Evolutionary conservation across 257 asterid genomes (phyloP).

Genomic region (Orobanche coerulescens): DNA sequence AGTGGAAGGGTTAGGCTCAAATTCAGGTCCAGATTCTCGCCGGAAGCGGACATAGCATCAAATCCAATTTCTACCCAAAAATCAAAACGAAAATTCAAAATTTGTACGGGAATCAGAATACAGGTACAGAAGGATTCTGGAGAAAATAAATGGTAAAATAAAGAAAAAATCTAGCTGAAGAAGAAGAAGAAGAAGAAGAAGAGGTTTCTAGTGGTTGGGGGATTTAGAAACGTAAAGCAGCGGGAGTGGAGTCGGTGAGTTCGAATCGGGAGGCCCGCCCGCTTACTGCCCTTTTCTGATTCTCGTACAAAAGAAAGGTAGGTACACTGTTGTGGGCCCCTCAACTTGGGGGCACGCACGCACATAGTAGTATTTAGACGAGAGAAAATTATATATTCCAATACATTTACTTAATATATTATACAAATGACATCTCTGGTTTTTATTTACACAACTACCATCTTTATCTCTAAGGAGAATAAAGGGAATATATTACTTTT

Average conservation of each 20-base stretch:
- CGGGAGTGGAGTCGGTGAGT: constrained; percentile 40
- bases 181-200: neutral
- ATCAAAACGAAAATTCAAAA: neutral
- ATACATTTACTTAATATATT: too few relatives aligned
- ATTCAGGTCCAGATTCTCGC: constrained; percentile 42
- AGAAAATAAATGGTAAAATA: neutral
- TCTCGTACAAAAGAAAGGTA: neutral
- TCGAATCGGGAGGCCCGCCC: constrained; percentile 32
- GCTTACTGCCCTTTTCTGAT: constrained; percentile 9
- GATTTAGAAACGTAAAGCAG: constrained; percentile 23
- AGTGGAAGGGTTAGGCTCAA: constrained; percentile 34
- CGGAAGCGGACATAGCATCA: constrained; percentile 29
- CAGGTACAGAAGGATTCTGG: neutral
- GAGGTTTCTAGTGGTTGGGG: neutral
- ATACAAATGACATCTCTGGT: too few relatives aligned
- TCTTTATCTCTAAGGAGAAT: too few relatives aligned
- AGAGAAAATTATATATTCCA: too few relatives aligned
- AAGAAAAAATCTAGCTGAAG: neutral
- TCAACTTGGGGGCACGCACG: neutral
- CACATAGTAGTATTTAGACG: too few relatives aligned
- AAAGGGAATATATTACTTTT: too few relatives aligned
- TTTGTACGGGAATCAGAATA: neutral
- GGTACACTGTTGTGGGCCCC: neutral
- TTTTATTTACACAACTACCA: too few relatives aligned
- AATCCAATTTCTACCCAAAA: neutral